Evolutionary conservation across 768 basidiomycete species (phyloP), one percentile per base, ranked within the genome.

Genomic region (Leccinum incarnatum): DNA sequence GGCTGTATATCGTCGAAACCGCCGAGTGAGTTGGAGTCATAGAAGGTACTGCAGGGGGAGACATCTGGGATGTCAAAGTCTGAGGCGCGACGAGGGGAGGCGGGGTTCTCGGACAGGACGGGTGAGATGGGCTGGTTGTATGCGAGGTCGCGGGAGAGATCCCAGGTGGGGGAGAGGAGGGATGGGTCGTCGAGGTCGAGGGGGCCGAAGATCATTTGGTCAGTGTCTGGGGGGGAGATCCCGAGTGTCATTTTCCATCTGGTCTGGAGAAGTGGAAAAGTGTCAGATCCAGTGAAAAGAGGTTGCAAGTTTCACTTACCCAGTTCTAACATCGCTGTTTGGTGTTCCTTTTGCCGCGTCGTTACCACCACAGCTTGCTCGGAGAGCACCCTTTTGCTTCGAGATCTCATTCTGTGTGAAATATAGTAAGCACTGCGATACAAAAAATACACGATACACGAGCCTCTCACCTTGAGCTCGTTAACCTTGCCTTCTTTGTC

Each of bases 401-500:
- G 80, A 79, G 62, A 98, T 93, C 62, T 85, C 83, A 9, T 81
- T 83, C 94, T 67, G 1, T 7, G 30, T n/a, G 17, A 40, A 25
- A 25, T n/a, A 8, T 6, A 25, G 49, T 55, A 53, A 50, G 37
- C 30, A 23, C 55, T 30, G 4, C 25, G 17, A 40, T 42, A 8
- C 37, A 36, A 50, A 15, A 37, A 56, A 29, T 50, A 9, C 5
- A 32, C 45, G 25, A 50, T 25, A 48, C n/a, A 42, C n/a, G 10
- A 19, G 19, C 49, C 17, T 29, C 77, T 49, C 57, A 91, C 95
- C 79, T 95, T 97, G 62, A 98, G 83, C 70, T 98, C 91, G 17
- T 88, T 89, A 55, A 92, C 89, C 76, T 98, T 98, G 50, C 94
- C 93, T 52, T 98, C 97, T 72, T 97, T 97, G 77, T 99, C 95